Evolutionary conservation across 768 basidiomycete species (phyloP).

Genomic region (Dacryopinax primogenitus): DNA sequence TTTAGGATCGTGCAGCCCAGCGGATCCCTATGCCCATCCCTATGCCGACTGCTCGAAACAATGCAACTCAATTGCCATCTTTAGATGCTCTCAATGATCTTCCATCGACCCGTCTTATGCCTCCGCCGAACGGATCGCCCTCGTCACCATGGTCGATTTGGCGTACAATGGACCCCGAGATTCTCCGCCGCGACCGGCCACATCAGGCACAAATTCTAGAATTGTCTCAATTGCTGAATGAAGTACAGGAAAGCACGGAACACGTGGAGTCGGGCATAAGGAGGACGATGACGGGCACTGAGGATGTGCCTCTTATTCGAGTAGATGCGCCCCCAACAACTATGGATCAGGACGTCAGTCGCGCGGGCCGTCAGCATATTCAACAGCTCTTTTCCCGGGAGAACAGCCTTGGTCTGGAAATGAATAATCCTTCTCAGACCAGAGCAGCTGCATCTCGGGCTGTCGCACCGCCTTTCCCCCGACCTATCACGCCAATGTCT

Average conservation of each 20-base stretch:
- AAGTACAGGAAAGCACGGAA: not conserved
- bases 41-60: not conserved
- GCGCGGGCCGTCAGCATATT: not conserved
- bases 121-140: not conserved
- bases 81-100: not conserved
- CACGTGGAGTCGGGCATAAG: not conserved
- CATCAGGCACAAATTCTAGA: not conserved
- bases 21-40: too few species aligned
- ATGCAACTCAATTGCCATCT: not conserved
- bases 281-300: not conserved
- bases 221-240: not conserved
- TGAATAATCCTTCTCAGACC: not conserved
- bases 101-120: not conserved
- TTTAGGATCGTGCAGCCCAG: not conserved
- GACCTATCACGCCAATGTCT: not conserved
- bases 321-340: not conserved
- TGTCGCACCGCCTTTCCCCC: not conserved
- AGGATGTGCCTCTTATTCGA: not conserved
- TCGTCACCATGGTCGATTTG: not conserved
- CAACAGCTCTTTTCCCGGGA: not conserved
- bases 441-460: not conserved
- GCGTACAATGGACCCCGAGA: not conserved
- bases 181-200: not conserved
- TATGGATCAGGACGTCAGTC: not conserved
- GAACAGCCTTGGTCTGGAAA: constrained; percentile 3